Evolutionary conservation across 2,329 filamentous ascomycete genomes (phyloP).

Genomic region (Coccinonectria pachysandricola): DNA sequence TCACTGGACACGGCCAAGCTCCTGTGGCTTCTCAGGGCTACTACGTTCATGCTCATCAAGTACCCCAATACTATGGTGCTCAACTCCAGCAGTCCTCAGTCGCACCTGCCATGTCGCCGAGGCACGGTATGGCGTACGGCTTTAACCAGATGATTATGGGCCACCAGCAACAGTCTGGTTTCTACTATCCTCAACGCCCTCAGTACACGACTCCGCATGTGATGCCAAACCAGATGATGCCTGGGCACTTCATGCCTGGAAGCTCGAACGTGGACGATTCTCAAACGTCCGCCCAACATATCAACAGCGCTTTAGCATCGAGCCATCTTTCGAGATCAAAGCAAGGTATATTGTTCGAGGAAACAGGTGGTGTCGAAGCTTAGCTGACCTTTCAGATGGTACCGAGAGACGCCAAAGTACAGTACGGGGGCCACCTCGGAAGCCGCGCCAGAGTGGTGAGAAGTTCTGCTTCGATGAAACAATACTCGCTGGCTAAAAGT

Average conservation of each 20-base stretch:
- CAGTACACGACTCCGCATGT: slow-evolving; percentile 26
- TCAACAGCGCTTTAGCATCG: too few species aligned
- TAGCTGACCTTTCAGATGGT: too few species aligned
- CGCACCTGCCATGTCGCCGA: slow-evolving; percentile 24
- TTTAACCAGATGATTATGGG: slow-evolving; percentile 32
- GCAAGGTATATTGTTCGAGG: too few species aligned
- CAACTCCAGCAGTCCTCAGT: slow-evolving; percentile 30
- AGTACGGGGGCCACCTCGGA: slow-evolving; percentile 26
- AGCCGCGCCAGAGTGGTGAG: slow-evolving; percentile 51
- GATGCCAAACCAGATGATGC: slow-evolving; percentile 23
- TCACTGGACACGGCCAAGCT: slow-evolving; percentile 27
- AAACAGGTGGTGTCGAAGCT: too few species aligned
- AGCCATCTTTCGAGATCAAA: too few species aligned
- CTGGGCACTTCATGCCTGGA: slow-evolving; percentile 25
- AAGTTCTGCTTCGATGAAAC: slow-evolving; percentile 7
- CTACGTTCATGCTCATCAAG: slow-evolving; percentile 36
- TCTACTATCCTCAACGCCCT: slow-evolving; percentile 33
- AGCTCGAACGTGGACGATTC: slow-evolving; percentile 15
- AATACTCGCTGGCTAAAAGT: slow-evolving; percentile 3
- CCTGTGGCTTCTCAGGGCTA: slow-evolving; percentile 32
- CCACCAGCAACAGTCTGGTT: slow-evolving; percentile 30
- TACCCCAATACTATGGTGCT: slow-evolving; percentile 34
- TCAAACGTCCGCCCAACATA: too few species aligned
- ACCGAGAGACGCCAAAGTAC: slow-evolving; percentile 14
- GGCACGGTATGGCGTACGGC: slow-evolving; percentile 34